Percentiles rank a stretch among this genome's conserved stretches.
Evolutionary conservation across 768 basidiomycete species (phyloP).

Genomic region (Omphalotus guepiniiformis): DNA sequence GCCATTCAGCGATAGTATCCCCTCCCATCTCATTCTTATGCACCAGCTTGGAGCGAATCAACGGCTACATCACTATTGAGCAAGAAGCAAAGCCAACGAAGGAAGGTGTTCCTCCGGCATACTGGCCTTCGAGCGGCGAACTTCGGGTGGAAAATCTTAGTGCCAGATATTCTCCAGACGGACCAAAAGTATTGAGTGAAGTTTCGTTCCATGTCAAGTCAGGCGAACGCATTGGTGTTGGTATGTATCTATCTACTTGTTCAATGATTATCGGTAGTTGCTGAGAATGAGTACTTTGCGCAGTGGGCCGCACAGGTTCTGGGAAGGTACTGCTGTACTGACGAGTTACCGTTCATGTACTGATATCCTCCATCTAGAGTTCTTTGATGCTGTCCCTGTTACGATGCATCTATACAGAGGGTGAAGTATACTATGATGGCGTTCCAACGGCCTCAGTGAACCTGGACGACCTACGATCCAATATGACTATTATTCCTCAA

Average conservation of each 20-base stretch:
- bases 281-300: conserved; percentile 15
- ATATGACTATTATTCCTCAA: conserved; percentile 43
- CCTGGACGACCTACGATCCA: conserved; percentile 39
- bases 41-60: conserved; percentile 30
- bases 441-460: conserved; percentile 36
- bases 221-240: conserved; percentile 45
- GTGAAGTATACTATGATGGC: conserved; percentile 45
- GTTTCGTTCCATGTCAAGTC: conserved; percentile 39
- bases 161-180: conserved; percentile 37
- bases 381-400: conserved; percentile 47
- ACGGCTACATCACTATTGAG: conserved; percentile 43
- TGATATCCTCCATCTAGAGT: conserved; percentile 18
- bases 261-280: neutral
- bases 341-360: neutral
- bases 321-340: conserved; percentile 33
- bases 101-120: conserved; percentile 41
- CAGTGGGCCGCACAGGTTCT: conserved; percentile 57
- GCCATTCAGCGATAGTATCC: neutral
- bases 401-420: conserved; percentile 44
- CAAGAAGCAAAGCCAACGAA: conserved; percentile 36
- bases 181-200: conserved; percentile 41
- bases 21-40: conserved; percentile 14
- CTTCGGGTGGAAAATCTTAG: conserved; percentile 39
- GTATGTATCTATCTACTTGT: conserved; percentile 7
- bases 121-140: conserved; percentile 47